phyloP scores from a whole-genome alignment of 2,329 filamentous ascomycete genomes.

The Penicillium decumbens region DNA sequence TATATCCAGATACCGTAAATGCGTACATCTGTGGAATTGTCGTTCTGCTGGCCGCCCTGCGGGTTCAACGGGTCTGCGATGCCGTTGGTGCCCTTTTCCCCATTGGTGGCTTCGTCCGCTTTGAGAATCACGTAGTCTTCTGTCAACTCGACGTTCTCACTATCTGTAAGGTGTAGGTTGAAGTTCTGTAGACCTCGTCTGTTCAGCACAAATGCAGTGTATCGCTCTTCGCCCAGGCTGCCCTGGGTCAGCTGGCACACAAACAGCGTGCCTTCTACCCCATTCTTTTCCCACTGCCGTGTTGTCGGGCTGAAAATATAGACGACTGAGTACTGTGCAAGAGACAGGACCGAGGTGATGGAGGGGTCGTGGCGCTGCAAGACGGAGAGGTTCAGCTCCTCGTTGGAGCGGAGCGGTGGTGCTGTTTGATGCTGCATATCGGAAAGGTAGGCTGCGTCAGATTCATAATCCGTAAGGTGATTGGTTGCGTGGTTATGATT shows the following conservation, averaged over 20 bases:
- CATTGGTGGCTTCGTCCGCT: conserved; percentile 35
- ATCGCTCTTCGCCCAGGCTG: conserved; percentile 45
- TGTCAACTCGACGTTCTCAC: conserved; percentile 60
- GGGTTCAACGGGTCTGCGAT: conserved; percentile 15
- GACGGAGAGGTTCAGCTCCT: conserved; percentile 81
- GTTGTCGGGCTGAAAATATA: conserved; percentile 69
- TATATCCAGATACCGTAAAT: conserved; percentile 64
- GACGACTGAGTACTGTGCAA: conserved; percentile 79
- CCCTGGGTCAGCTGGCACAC: conserved; percentile 62
- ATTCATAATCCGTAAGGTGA: conserved; percentile 58
- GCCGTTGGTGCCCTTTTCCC: conserved; percentile 20
- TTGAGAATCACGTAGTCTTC: conserved; percentile 60
- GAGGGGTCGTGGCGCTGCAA: conserved; percentile 74
- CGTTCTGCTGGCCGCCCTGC: conserved; percentile 9
- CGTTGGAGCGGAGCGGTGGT: conserved; percentile 61
- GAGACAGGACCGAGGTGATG: conserved; percentile 67
- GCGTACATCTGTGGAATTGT: conserved; percentile 23
- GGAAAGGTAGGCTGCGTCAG: conserved; percentile 54
- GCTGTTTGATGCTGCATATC: conserved; percentile 36
- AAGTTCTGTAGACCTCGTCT: conserved; percentile 67
- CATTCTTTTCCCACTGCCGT: conserved; percentile 75
- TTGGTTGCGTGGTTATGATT: conserved; percentile 4
- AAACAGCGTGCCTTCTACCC: conserved; percentile 83
- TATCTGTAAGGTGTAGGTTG: conserved; percentile 56
- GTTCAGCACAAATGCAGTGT: conserved; percentile 66